Base-by-base conservation (phyloP, 192 early-diverging fungal genomes). In the Haplosporangium gracile region DNA sequence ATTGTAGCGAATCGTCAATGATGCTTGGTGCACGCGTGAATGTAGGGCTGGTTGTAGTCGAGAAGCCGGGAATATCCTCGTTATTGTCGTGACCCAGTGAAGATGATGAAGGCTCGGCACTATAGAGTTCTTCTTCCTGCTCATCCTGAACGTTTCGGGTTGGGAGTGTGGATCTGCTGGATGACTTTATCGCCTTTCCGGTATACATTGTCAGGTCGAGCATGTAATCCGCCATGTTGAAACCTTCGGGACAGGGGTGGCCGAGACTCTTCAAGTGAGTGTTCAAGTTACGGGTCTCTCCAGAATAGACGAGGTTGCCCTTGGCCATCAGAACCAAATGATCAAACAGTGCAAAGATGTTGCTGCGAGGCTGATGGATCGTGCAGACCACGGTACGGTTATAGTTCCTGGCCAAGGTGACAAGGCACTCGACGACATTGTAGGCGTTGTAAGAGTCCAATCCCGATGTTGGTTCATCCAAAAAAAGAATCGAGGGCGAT, bases 321-420 rank as follows among this genome's bases (percentile, higher is more conserved):
- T 95, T 94, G 74, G 95, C 95, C 60, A 99, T 85, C 72, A 99
- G 89, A 40, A 99, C 87, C 39, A 98, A 82, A 63, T 97, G 93
- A 88, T 99, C 98, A 89, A 99, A 99, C 70, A 97, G 90, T 1
- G 93, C 92, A 73, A 96, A 96, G 80, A 99, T 97, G 80, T 98
- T 97, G 39, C 95, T 95, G 73, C 97, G 93, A 57, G 98, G 98
- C 84, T 99, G 98, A 88, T 99, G 98, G 60, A 99, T 98, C 10
- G 98, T 99, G 83, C 96, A 95, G 32, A 99, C 89, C 20, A 98
- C 94, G 0, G 96, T 95, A 16, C 96, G 94, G 57, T 95, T 92
- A 34, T 89, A 88, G 68, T 72, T 88, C 42, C 74, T 84, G 47
- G 89, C 97, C 74, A 99, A 89, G 7, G 93, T 93, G 24, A 95